phyloP scores from a whole-genome alignment of 2,329 filamentous ascomycete genomes.

The Colletotrichum chrysophilum region DNA sequence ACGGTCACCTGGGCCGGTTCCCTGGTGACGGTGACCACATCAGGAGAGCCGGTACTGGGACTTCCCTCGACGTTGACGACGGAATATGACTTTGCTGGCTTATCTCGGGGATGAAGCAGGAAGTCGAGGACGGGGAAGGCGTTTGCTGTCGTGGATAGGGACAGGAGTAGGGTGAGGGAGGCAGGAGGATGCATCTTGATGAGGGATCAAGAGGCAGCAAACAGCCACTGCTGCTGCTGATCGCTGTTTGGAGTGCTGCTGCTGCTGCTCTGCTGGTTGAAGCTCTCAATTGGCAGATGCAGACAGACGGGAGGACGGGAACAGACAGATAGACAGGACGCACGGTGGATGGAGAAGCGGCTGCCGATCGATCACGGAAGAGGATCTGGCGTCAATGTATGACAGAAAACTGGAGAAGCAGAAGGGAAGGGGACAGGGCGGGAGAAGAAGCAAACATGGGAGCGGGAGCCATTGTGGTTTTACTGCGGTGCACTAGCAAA shows the following conservation, averaged over 20 bases:
- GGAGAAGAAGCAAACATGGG: not conserved
- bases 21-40: constrained; percentile 33
- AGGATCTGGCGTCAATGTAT: not conserved
- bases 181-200: constrained; percentile 34
- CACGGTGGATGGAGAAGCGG: not conserved
- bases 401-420: constrained; percentile 14
- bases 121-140: constrained; percentile 32
- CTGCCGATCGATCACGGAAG: not conserved
- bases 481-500: constrained; percentile 18
- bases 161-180: constrained; percentile 28
- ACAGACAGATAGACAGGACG: not conserved
- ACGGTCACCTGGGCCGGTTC: constrained; percentile 30
- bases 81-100: constrained; percentile 31
- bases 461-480: constrained; percentile 21
- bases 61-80: constrained; percentile 34
- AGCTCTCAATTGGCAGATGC: not conserved
- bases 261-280: not conserved
- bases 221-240: not conserved
- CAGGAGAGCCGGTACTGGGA: constrained; percentile 20
- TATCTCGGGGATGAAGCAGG: constrained; percentile 4
- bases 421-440: not conserved
- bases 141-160: constrained; percentile 26
- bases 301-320: not conserved
- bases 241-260: not conserved
- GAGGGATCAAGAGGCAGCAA: not conserved